Conservation (phyloP, 805 yeast species). For the Candida qinlingensis region DNA sequence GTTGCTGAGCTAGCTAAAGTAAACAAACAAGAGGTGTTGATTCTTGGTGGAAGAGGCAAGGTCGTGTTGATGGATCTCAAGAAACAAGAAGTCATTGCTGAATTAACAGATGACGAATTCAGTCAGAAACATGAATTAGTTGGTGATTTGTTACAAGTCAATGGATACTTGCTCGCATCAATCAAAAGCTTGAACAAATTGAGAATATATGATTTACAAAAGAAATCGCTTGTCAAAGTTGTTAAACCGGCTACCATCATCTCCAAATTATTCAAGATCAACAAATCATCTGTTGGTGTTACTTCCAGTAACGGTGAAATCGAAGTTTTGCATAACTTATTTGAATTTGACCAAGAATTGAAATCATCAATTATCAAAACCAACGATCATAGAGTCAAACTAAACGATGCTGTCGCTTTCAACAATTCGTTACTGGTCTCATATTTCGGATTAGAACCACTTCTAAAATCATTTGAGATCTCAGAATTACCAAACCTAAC, state of each 20-base stretch:
- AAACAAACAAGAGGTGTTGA: neutral
- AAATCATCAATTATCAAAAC: constrained; percentile 16
- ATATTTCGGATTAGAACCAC: constrained; percentile 37
- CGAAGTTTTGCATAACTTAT: constrained; percentile 23
- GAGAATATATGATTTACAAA: neutral
- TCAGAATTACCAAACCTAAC: constrained; percentile 16
- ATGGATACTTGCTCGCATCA: neutral
- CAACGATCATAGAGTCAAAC: constrained; percentile 22
- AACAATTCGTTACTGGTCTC: constrained; percentile 25
- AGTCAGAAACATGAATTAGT: neutral
- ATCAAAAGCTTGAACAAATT: neutral
- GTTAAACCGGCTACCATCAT: neutral
- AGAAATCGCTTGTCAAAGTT: neutral
- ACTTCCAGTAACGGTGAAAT: constrained; percentile 29
- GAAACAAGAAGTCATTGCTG: neutral
- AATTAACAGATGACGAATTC: neutral
- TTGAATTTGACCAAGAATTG: neutral
- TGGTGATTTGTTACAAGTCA: neutral
- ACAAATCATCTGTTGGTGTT: constrained; percentile 12
- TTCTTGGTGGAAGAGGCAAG: neutral
- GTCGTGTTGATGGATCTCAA: neutral
- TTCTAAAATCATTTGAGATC: constrained; percentile 26
- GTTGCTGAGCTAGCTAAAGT: neutral
- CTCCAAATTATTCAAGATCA: neutral
- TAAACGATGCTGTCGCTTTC: constrained; percentile 20